phyloP scores from a whole-genome alignment of 2,329 filamentous ascomycete species.

The Cercospora beticola region DNA sequence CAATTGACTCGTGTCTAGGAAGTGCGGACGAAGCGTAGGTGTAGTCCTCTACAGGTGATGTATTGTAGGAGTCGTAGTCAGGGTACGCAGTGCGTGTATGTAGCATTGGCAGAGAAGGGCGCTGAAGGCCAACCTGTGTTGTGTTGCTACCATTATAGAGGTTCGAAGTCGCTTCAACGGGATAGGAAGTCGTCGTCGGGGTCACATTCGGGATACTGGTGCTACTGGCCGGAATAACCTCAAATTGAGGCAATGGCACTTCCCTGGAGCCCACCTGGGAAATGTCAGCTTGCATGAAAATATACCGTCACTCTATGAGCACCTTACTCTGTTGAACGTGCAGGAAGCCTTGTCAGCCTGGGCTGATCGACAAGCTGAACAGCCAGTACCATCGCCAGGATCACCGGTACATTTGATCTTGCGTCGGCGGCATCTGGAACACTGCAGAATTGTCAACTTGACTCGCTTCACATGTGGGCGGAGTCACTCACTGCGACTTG shows the following conservation, averaged over 20 bases:
- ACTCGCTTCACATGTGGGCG: background rate
- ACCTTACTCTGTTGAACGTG: constrained; percentile 68
- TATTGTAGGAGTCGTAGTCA: constrained; percentile 34
- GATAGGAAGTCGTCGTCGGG: constrained; percentile 17
- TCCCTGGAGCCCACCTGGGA: constrained; percentile 24
- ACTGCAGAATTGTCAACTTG: constrained; percentile 54
- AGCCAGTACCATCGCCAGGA: constrained; percentile 71
- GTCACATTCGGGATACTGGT: constrained; percentile 10
- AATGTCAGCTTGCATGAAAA: constrained; percentile 1
- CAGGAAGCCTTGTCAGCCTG: constrained; percentile 63
- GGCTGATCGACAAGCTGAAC: constrained; percentile 76
- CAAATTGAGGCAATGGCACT: constrained; percentile 20
- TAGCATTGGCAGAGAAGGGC: constrained; percentile 30
- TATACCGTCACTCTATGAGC: background rate
- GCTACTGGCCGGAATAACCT: constrained; percentile 20
- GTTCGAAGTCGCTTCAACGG: constrained; percentile 18
- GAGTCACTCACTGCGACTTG: constrained; percentile 50
- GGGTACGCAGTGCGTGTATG: constrained; percentile 30
- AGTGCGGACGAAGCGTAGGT: constrained; percentile 28
- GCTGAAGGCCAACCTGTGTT: constrained; percentile 20
- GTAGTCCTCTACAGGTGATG: constrained; percentile 33
- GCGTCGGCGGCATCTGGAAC: constrained; percentile 81
- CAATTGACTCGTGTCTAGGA: constrained; percentile 31
- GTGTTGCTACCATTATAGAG: constrained; percentile 19
- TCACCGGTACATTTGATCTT: constrained; percentile 96